Percentiles rank a stretch among this genome's conserved stretches.
These are phyloP conservation scores for Pilatotrama ljubarskyi DNA, from an alignment of 768 basidiomycete genomes.

Conservation along the genomic window DNA sequence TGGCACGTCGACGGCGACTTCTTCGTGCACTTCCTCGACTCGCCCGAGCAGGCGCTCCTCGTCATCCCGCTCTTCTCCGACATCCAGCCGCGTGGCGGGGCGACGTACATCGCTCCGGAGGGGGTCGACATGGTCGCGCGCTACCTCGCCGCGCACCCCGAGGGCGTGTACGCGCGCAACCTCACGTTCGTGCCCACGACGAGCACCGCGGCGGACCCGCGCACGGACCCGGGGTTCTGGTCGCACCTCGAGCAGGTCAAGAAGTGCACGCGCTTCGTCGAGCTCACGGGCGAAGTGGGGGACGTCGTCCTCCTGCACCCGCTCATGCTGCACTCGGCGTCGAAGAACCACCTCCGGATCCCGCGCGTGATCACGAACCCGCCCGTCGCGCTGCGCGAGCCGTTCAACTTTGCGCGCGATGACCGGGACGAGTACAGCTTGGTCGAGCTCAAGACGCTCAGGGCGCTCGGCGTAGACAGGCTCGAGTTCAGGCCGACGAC, in stretches of 20 bases:
- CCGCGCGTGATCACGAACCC: slow-evolving; percentile 68
- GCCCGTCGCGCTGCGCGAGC: slow-evolving; percentile 53
- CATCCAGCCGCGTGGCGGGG: slow-evolving; percentile 55
- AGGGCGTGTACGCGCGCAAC: slow-evolving; percentile 48
- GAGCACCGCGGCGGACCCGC: slow-evolving; percentile 34
- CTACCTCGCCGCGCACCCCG: slow-evolving; percentile 53
- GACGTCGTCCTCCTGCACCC: slow-evolving; percentile 67
- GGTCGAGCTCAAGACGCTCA: slow-evolving; percentile 60
- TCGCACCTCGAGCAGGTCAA: slow-evolving; percentile 46
- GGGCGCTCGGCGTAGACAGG: slow-evolving; percentile 48
- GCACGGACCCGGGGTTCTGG: slow-evolving; percentile 46
- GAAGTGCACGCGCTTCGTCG: slow-evolving; percentile 44
- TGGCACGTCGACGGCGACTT: slow-evolving; percentile 69
- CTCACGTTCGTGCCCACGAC: slow-evolving; percentile 50
- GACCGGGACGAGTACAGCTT: slow-evolving; percentile 51
- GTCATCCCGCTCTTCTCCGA: slow-evolving; percentile 63
- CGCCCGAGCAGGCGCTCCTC: slow-evolving; percentile 62
- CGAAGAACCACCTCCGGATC: slow-evolving; percentile 55
- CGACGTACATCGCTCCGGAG: slow-evolving; percentile 60
- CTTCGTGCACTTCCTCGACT: slow-evolving; percentile 64
- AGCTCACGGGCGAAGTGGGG: slow-evolving; percentile 60
- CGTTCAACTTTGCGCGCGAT: slow-evolving; percentile 52
- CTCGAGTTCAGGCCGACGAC: slow-evolving; percentile 49
- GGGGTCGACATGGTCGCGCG: slow-evolving; percentile 50
- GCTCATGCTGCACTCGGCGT: slow-evolving; percentile 64